Percentiles rank a stretch among this genome's conserved stretches.
Conservation (phyloP, 1,139 yeast species). For the Debaryomyces psychrophilus region DNA sequence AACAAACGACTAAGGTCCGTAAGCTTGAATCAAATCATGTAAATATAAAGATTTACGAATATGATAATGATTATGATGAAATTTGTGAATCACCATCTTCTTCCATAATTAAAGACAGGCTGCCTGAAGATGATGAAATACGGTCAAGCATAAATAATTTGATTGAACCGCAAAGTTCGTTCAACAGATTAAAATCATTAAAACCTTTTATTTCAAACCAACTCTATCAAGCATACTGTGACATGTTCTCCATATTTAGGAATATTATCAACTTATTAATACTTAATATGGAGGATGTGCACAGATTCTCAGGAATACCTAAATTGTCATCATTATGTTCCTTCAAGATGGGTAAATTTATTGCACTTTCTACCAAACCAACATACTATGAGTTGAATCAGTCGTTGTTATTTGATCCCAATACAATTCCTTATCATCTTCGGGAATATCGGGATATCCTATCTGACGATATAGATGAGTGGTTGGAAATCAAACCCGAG, state of each 20-base stretch:
- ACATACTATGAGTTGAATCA: conserved; percentile 39
- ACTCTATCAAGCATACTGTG: conserved; percentile 32
- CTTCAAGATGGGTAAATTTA: conserved; percentile 35
- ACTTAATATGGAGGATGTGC: conserved; percentile 4
- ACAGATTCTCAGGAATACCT: conserved; percentile 12
- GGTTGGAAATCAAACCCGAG: conserved; percentile 40
- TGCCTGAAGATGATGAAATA: neutral
- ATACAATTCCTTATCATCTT: conserved; percentile 28
- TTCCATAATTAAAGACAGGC: neutral
- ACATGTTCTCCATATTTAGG: conserved; percentile 34
- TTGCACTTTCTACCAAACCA: conserved; percentile 37
- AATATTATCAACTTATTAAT: conserved; percentile 24
- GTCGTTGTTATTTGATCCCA: conserved; percentile 35
- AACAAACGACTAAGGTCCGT: neutral
- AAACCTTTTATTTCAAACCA: conserved; percentile 31
- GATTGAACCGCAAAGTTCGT: conserved; percentile 26
- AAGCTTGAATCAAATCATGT: neutral
- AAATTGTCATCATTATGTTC: conserved; percentile 34
- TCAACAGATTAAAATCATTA: conserved; percentile 29
- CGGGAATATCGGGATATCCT: conserved; percentile 25
- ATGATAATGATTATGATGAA: conserved; percentile 5
- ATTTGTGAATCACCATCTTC: neutral
- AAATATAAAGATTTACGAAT: neutral
- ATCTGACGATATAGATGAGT: conserved; percentile 41
- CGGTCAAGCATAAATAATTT: conserved; percentile 10